phyloP scores from a whole-genome alignment of 345 rosid genomes.

The Reutealis trisperma region DNA sequence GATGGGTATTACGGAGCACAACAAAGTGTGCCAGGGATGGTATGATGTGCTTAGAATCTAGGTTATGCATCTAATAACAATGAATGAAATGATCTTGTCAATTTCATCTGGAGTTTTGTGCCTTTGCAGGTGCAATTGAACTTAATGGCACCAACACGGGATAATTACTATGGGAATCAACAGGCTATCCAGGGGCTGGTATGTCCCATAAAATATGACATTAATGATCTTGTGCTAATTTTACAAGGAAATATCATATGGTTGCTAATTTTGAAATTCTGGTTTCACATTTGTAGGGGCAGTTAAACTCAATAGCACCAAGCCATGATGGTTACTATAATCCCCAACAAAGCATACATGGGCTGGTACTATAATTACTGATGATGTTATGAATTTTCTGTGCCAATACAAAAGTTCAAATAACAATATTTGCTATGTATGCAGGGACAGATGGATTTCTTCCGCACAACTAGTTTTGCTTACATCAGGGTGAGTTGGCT shows the following conservation, averaged over 20 bases:
- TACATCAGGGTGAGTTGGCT: slow-evolving; percentile 60
- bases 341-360: slow-evolving; percentile 57
- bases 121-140: slow-evolving; percentile 59
- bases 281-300: slow-evolving; percentile 44
- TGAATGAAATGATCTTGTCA: neutral
- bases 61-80: slow-evolving; percentile 9
- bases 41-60: slow-evolving; percentile 23
- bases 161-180: slow-evolving; percentile 52
- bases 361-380: slow-evolving; percentile 41
- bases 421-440: slow-evolving; percentile 8
- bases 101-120: slow-evolving; percentile 1
- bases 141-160: slow-evolving; percentile 62
- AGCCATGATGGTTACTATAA: slow-evolving; percentile 56
- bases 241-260: neutral
- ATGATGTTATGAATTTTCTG: neutral
- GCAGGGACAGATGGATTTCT: slow-evolving; percentile 79
- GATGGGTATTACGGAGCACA: slow-evolving; percentile 54
- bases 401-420: neutral
- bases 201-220: slow-evolving; percentile 14
- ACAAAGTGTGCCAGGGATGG: slow-evolving; percentile 52
- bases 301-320: slow-evolving; percentile 55
- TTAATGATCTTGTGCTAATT: neutral
- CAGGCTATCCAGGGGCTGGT: slow-evolving; percentile 63
- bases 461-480: slow-evolving; percentile 48
- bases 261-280: slow-evolving; percentile 3